A percentile compares a stretch with the other conserved stretches of the same genome.
Evolutionary conservation across 2,329 filamentous ascomycete genomes (phyloP).

Genomic region (Arthrobotrys conoides): DNA sequence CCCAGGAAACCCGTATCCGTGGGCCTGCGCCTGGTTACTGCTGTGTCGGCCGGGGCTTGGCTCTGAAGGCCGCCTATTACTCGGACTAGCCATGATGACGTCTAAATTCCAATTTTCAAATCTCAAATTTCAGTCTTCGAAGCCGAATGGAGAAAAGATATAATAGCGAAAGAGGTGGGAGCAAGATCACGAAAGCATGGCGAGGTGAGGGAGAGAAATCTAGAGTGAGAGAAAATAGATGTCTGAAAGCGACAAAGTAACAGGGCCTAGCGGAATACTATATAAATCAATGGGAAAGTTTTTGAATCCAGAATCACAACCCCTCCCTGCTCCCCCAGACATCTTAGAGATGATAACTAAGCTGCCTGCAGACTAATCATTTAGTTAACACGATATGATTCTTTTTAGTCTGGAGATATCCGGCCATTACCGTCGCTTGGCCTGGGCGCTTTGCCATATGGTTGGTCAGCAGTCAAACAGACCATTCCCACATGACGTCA

Average conservation of each 20-base stretch:
- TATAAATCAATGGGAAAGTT: conserved; percentile 20
- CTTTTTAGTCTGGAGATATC: conserved; percentile 1
- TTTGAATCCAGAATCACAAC: conserved; percentile 8
- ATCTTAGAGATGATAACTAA: conserved; percentile 1
- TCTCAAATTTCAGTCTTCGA: background rate
- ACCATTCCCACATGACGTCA: conserved; percentile 31
- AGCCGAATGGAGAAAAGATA: no score
- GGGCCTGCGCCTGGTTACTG: conserved; percentile 1
- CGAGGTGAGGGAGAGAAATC: background rate
- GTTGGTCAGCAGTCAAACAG: conserved; percentile 33
- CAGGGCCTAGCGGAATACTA: background rate
- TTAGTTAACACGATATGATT: background rate
- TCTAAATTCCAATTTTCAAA: background rate
- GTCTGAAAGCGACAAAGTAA: background rate
- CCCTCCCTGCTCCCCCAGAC: background rate
- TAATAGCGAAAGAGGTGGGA: background rate
- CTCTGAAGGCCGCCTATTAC: conserved; percentile 35
- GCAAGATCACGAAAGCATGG: background rate
- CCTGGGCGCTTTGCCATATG: background rate
- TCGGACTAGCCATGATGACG: conserved; percentile 47
- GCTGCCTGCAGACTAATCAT: conserved; percentile 7
- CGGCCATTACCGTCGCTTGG: background rate
- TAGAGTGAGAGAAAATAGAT: conserved; percentile 15
- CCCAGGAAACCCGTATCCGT: background rate
- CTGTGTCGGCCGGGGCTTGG: conserved; percentile 22